These are phyloP conservation scores for Scheffersomyces titani DNA, from an alignment of 1,139 yeast genomes.

Conservation along the genomic window DNA sequence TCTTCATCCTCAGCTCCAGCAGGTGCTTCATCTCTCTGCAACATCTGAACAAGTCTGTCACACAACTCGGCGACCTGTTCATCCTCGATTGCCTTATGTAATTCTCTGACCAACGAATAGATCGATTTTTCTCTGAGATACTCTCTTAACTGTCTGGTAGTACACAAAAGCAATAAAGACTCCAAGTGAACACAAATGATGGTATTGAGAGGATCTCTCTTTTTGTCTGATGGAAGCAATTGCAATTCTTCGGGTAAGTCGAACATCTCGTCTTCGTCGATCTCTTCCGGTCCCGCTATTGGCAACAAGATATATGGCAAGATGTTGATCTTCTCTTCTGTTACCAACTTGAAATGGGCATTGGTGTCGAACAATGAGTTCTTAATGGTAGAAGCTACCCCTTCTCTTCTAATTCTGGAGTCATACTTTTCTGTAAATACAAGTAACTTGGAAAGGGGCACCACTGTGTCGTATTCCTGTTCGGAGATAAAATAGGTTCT, in stretches of 20 bases:
- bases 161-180: conserved; percentile 72
- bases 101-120: conserved; percentile 80
- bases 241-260: conserved; percentile 89
- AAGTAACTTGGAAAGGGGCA: conserved; percentile 76
- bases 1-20: conserved; percentile 25
- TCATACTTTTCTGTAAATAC: conserved; percentile 84
- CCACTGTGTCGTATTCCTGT: conserved; percentile 74
- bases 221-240: conserved; percentile 72
- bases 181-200: conserved; percentile 75
- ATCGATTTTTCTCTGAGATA: conserved; percentile 74
- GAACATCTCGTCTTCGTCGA: conserved; percentile 81
- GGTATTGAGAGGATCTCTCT: conserved; percentile 69
- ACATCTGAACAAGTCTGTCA: conserved; percentile 78
- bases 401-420: conserved; percentile 80
- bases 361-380: conserved; percentile 83
- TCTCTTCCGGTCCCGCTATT: conserved; percentile 78
- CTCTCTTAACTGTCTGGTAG: conserved; percentile 73
- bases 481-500: conserved; percentile 72
- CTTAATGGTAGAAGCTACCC: conserved; percentile 90
- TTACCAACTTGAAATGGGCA: conserved; percentile 60
- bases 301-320: conserved; percentile 84
- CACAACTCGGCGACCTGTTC: conserved; percentile 69
- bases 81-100: conserved; percentile 66
- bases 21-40: conserved; percentile 86
- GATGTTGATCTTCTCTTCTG: conserved; percentile 66